Conservation (phyloP, 1,284 basidiomycete genomes). For the Wolfiporia cocos region DNA sequence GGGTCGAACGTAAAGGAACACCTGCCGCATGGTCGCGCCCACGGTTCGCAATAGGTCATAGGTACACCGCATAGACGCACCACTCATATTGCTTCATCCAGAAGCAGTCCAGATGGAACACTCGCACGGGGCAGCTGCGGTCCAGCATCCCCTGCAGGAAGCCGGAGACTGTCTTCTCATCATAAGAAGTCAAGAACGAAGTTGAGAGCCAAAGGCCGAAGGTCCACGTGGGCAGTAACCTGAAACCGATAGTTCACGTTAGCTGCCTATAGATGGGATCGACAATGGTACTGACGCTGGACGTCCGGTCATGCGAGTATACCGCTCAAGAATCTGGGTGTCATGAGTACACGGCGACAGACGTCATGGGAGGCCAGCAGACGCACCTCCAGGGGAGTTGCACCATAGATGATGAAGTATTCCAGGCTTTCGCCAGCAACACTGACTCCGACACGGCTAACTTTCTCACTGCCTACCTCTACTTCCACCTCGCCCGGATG, state of each 20-base stretch:
- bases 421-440: constrained; percentile 59
- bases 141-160: constrained; percentile 70
- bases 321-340: constrained; percentile 49
- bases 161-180: constrained; percentile 57
- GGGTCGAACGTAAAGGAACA: constrained; percentile 76
- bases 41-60: not conserved
- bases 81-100: constrained; percentile 81
- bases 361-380: not conserved
- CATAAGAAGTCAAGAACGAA: constrained; percentile 69
- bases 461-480: constrained; percentile 71
- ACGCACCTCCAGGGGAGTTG: constrained; percentile 52
- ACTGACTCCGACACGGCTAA: constrained; percentile 64
- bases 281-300: constrained; percentile 39
- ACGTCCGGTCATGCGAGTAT: constrained; percentile 59
- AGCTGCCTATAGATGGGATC: not conserved
- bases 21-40: constrained; percentile 27
- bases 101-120: constrained; percentile 76
- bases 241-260: constrained; percentile 18
- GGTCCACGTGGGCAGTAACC: constrained; percentile 65
- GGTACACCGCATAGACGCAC: constrained; percentile 19
- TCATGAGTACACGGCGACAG: not conserved
- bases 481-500: constrained; percentile 74
- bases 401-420: constrained; percentile 66
- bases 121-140: constrained; percentile 63
- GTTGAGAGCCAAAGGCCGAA: constrained; percentile 76